phyloP scores from a whole-genome alignment of 768 basidiomycete genomes.

The Russula sp. region DNA sequence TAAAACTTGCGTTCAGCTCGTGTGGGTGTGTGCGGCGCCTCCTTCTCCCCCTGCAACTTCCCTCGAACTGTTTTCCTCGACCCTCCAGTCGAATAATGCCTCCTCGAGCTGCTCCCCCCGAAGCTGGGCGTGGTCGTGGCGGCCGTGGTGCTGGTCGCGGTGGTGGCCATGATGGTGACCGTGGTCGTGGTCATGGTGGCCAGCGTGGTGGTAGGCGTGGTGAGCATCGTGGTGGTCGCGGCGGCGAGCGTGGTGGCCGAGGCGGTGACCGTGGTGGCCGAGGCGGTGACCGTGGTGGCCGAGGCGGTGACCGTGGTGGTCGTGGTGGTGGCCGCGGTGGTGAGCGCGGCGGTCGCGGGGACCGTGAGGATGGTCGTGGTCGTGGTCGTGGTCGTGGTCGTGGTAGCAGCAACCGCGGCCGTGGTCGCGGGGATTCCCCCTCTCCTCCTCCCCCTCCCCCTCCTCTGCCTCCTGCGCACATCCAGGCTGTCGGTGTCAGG shows the following conservation, averaged over 20 bases:
- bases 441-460: background rate
- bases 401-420: background rate
- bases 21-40: background rate
- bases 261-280: background rate
- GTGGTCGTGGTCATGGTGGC: background rate
- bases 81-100: background rate
- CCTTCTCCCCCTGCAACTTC: too few species aligned
- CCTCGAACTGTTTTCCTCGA: background rate
- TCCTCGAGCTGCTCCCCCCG: background rate
- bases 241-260: background rate
- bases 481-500: slow-evolving; percentile 58
- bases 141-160: background rate
- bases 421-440: too few species aligned
- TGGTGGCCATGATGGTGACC: background rate
- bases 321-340: slow-evolving; percentile 29
- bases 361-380: background rate
- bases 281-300: background rate
- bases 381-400: background rate
- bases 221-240: background rate
- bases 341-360: background rate
- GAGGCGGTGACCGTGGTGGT: background rate
- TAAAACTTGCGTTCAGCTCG: background rate
- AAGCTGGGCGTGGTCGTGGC: slow-evolving; percentile 16
- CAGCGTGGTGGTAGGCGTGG: background rate
- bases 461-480: slow-evolving; percentile 31